Evolutionary conservation across 805 yeast genomes (phyloP), one percentile per base, ranked within the genome.

Genomic region (Candida suzukii): DNA sequence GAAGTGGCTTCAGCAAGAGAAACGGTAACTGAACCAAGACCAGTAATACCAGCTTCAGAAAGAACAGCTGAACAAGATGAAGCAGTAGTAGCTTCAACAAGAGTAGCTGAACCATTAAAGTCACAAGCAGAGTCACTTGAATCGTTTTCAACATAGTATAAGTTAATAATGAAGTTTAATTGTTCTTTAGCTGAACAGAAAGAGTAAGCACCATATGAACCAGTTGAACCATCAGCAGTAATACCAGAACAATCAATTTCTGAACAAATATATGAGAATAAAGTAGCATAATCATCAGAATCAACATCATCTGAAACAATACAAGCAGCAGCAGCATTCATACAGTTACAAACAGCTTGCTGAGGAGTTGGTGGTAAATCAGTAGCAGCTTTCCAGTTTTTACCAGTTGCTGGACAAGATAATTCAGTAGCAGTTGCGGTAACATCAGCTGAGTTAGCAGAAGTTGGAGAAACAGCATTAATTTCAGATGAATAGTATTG

Each of bases 301-400:
- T 65, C 69, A 44, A 82, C 84, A 47, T 64, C 68, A 46, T 67
- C 75, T 28, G 66, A 49, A 42, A 84, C 74, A 47, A 80, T 83
- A 75, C 95, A 84, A 19, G 61, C 40, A 50, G 73, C 66, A 12
- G 88, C 64, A 22, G 53, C 51, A 28, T 70, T 55, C 67, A 82
- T 68, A 70, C 95, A 84, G 45, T 71, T 66, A 71, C 93, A 84
- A 42, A 74, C 67, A 36, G 59, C 70, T 39, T 71, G 58, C 54
- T 83, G 73, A 49, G 95, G 95, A 40, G 88, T 80, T 62, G 93
- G 95, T 54, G 95, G 95, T 57, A 84, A 70, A 26, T 55, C 62
- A n/a, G 81, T 70, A 26, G 78, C 60, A 42, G 88, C 93, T 43
- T 64, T 63, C 93, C 93, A 84, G 60, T 74, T 53, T 10, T 60